These are phyloP conservation scores for Cynanchum wilfordii DNA, from an alignment of 257 asterid genomes.

Conservation along the genomic window DNA sequence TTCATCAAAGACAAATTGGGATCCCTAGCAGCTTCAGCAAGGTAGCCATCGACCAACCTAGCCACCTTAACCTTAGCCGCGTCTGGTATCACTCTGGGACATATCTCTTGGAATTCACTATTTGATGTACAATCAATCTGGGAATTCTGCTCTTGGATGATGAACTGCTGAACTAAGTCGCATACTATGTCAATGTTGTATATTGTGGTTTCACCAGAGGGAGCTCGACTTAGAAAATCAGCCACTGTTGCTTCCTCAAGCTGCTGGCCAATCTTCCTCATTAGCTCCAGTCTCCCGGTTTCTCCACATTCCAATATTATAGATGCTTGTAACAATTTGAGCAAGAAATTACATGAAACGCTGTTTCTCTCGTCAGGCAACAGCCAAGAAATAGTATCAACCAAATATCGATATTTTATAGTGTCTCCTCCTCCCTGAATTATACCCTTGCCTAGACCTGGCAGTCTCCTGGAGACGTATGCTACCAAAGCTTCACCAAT, in stretches of 20 bases:
- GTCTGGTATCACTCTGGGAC: slow-evolving; percentile 36
- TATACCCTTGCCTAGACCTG: slow-evolving; percentile 46
- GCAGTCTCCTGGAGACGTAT: slow-evolving; percentile 50
- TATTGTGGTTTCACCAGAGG: slow-evolving; percentile 46
- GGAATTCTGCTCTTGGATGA: slow-evolving; percentile 41
- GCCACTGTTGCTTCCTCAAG: slow-evolving; percentile 59
- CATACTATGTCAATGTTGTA: slow-evolving; percentile 46
- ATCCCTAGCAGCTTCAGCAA: slow-evolving; percentile 76
- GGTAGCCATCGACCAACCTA: slow-evolving; percentile 62
- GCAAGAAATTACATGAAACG: slow-evolving; percentile 53
- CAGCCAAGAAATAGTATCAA: slow-evolving; percentile 47
- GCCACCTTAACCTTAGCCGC: slow-evolving; percentile 67
- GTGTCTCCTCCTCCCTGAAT: slow-evolving; percentile 45
- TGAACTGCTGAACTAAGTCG: slow-evolving; percentile 59
- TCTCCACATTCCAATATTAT: slow-evolving; percentile 52
- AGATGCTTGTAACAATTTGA: slow-evolving; percentile 59
- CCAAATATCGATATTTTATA: slow-evolving; percentile 48
- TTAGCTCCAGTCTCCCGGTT: slow-evolving; percentile 37
- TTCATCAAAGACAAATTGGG: slow-evolving; percentile 39
- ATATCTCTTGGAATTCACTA: slow-evolving; percentile 37
- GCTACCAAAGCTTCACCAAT: slow-evolving; percentile 71
- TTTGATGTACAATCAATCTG: slow-evolving; percentile 26
- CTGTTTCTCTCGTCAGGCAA: slow-evolving; percentile 50
- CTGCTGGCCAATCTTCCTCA: slow-evolving; percentile 52
- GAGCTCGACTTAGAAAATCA: slow-evolving; percentile 49